Percentiles rank a stretch among this genome's conserved stretches.
Conservation (phyloP, 2,329 filamentous ascomycete genomes). For the Xylariomycetidae sp. region DNA sequence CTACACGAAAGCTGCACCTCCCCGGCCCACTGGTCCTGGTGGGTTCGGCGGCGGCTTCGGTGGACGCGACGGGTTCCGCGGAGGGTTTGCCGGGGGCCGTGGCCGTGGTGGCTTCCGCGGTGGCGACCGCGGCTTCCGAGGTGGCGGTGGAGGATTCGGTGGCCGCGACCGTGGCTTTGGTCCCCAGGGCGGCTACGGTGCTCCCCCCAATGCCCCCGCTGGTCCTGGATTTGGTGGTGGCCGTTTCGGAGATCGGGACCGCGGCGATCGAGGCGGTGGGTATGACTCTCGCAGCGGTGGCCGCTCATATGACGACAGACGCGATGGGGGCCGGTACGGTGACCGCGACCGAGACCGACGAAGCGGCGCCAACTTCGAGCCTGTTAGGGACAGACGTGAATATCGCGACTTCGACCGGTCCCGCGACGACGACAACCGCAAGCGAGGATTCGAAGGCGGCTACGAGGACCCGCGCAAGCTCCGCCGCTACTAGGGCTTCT, state of each 20-base stretch:
- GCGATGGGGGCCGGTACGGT: constrained; percentile 40
- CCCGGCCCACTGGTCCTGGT: constrained; percentile 62
- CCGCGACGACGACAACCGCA: constrained; percentile 52
- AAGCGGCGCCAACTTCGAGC: constrained; percentile 68
- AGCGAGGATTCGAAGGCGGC: constrained; percentile 69
- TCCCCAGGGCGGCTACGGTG: constrained; percentile 41
- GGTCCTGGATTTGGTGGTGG: constrained; percentile 44
- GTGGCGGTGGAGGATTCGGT: constrained; percentile 44
- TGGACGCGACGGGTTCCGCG: constrained; percentile 51
- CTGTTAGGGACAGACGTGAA: constrained; percentile 59
- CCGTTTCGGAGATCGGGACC: constrained; percentile 35
- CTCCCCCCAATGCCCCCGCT: constrained; percentile 55
- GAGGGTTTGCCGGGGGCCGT: constrained; percentile 46
- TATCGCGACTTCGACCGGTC: constrained; percentile 50
- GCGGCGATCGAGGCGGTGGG: constrained; percentile 46
- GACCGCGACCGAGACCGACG: constrained; percentile 28
- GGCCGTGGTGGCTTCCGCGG: constrained; percentile 31
- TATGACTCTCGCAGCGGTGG: constrained; percentile 49
- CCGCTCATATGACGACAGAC: constrained; percentile 56
- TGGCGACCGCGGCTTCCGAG: constrained; percentile 33
- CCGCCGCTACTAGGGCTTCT: constrained; percentile 45
- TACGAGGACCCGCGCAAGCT: constrained; percentile 72
- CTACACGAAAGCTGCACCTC: constrained; percentile 76
- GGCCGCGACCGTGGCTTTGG: constrained; percentile 40
- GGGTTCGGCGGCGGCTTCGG: constrained; percentile 51